Evolutionary conservation across 148 eudicot genomes (phyloP).

Genomic region (Silene latifolia): DNA sequence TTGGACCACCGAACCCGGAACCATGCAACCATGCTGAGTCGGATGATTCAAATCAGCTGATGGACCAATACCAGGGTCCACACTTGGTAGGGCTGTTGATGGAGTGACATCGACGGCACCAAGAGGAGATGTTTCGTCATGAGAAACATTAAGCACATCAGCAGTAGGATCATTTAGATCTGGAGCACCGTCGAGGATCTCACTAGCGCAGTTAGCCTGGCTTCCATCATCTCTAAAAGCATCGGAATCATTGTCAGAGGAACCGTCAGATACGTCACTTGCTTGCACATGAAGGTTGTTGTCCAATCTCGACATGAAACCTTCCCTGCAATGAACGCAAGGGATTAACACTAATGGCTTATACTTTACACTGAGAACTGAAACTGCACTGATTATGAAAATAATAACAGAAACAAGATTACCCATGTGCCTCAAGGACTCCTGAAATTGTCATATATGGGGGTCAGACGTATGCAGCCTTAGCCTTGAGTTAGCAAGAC

Average conservation of each 20-base stretch:
- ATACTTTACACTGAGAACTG: background rate
- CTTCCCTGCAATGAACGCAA: slow-evolving; percentile 56
- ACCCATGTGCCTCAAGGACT: background rate
- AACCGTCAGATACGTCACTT: slow-evolving; percentile 36
- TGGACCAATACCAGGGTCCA: slow-evolving; percentile 8
- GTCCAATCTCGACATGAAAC: slow-evolving; percentile 67
- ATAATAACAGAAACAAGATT: background rate
- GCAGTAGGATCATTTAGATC: slow-evolving; percentile 24
- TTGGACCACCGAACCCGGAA: background rate
- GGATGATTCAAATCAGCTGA: slow-evolving; percentile 18
- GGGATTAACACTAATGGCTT: background rate
- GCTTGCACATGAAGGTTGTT: slow-evolving; percentile 36
- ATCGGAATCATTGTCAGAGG: slow-evolving; percentile 32
- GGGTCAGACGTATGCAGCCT: background rate
- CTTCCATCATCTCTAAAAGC: slow-evolving; percentile 30
- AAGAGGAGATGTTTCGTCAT: slow-evolving; percentile 25
- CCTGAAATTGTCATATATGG: background rate
- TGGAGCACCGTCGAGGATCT: slow-evolving; percentile 27
- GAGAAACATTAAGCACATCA: slow-evolving; percentile 15
- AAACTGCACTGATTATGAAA: background rate
- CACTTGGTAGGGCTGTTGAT: background rate
- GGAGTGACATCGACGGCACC: background rate
- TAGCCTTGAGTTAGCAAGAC: too few relatives aligned
- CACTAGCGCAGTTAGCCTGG: slow-evolving; percentile 32
- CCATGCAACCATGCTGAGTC: background rate